Percentiles rank a stretch among this genome's conserved stretches.
phyloP scores from a whole-genome alignment of 2,329 filamentous ascomycete species.

The Metarhizium brunneum region DNA sequence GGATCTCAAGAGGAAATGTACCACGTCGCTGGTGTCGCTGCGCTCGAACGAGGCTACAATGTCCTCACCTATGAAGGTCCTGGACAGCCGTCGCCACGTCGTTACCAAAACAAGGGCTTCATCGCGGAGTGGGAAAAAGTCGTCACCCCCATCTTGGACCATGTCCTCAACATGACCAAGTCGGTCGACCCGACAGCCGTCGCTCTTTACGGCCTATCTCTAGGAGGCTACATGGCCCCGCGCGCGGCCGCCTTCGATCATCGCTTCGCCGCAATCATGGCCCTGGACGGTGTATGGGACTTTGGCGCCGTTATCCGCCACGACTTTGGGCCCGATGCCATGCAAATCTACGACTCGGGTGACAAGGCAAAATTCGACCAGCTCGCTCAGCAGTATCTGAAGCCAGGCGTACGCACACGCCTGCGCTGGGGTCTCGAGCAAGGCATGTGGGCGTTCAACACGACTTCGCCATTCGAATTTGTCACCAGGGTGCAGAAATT shows the following conservation, averaged over 20 bases:
- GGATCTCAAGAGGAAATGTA: conserved; percentile 32
- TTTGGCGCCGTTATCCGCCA: conserved; percentile 9
- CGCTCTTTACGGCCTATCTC: conserved; percentile 28
- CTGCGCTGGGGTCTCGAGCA: conserved; percentile 16
- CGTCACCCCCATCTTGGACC: conserved; percentile 30
- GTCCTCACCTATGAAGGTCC: conserved; percentile 36
- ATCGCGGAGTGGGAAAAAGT: conserved; percentile 33
- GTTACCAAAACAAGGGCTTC: conserved; percentile 32
- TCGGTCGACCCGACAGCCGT: conserved; percentile 22
- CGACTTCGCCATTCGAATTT: conserved; percentile 13
- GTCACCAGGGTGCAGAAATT: conserved; percentile 8
- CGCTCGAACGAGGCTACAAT: conserved; percentile 29
- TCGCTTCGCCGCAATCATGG: conserved; percentile 29
- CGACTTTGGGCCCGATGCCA: conserved; percentile 3
- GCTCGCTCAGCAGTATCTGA: neutral
- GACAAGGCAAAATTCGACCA: conserved; percentile 12
- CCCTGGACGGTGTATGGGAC: conserved; percentile 29
- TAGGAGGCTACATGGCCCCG: conserved; percentile 30
- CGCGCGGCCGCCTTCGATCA: conserved; percentile 35
- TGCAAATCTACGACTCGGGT: conserved; percentile 7
- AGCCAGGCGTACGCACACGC: conserved; percentile 6
- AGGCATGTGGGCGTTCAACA: conserved; percentile 18
- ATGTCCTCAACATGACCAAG: conserved; percentile 16
- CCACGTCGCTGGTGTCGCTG: conserved; percentile 23
- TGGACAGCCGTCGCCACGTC: conserved; percentile 31